Evolutionary conservation across 2,329 filamentous ascomycete species (phyloP), one percentile per base, ranked within the genome.

Genomic region (Podosphaera aphanis): DNA sequence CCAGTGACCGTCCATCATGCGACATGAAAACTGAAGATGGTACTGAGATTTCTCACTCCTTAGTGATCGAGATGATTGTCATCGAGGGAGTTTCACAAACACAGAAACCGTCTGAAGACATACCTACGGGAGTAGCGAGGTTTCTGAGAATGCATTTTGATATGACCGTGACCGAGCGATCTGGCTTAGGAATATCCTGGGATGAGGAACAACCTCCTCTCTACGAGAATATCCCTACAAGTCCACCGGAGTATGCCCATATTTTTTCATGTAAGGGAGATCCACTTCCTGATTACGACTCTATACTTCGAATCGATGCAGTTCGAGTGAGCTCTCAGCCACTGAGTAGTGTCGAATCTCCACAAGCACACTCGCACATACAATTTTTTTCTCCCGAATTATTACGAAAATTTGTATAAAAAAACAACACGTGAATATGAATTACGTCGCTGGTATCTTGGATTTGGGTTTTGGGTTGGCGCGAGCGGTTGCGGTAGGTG

Each of bases 161-260:
- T 55, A 69, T 90, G 45, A 67, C 76, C 47, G 70, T 95, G 46
- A 94, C 86, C 3, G 88, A 94, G 62, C 85, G 88, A 83, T 94
- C 57, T 18, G 88, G 88, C 16, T 72, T 93, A 59, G 86, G 88
- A 44, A 86, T 98, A 55, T 83, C 81, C 54, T 98, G 90, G 88
- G 88, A 95, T 55, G 88, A 94, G 63, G 88, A 98, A 66, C 77
- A 83, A 57, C 88, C 88, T 11, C 88, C 88, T 0, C 74, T 92
- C 53, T 98, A 98, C 63, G 80, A 90, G 62, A 84, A 95, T 58
- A 85, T 95, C 37, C 86, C 88, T 0, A 78, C 76, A 2, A 84
- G 79, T 55, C 88, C 88, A 43, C 88, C 88, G 0, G 70, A 67
- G 5, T 86, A 86, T 62, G 48, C 47, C 13, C 47, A 50, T 7